These are phyloP conservation scores for Chenopodium suecicum DNA, from an alignment of 148 eudicot species.

Conservation along the genomic window DNA sequence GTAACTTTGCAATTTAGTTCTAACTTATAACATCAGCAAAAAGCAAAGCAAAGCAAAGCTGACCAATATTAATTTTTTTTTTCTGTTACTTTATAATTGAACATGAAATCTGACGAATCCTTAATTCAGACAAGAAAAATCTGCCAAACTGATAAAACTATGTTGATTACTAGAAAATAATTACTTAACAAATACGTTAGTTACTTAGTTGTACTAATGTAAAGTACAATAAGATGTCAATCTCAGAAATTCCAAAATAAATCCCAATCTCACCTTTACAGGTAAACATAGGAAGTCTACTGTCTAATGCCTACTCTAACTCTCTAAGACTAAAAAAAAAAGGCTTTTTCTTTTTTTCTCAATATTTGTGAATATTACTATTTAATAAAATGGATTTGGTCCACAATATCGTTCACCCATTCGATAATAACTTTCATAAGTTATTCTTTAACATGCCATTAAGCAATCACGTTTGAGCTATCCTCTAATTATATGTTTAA, in stretches of 20 bases:
- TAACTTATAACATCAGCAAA: constrained; percentile 15
- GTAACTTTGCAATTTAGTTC: not conserved
- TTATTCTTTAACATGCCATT: too few species aligned
- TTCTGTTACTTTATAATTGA: not conserved
- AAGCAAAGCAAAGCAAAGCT: constrained; percentile 1
- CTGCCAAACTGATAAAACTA: constrained; percentile 7
- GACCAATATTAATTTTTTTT: not conserved
- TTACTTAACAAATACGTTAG: not conserved
- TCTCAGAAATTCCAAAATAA: not conserved
- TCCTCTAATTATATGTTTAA: too few species aligned
- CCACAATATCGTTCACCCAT: too few species aligned
- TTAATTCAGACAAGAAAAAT: constrained; percentile 6
- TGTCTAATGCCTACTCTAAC: not conserved
- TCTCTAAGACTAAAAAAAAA: too few species aligned
- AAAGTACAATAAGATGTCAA: not conserved
- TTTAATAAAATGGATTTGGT: too few species aligned
- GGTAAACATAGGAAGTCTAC: constrained; percentile 11
- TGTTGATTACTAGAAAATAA: not conserved
- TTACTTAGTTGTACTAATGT: not conserved
- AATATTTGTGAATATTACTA: too few species aligned
- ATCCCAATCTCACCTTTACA: not conserved
- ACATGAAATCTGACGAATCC: constrained; percentile 6
- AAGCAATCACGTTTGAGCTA: too few species aligned
- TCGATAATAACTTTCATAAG: too few species aligned
- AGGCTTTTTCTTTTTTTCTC: too few species aligned